phyloP scores from a whole-genome alignment of 139 green algal genomes.

The Chlorella sp. region DNA sequence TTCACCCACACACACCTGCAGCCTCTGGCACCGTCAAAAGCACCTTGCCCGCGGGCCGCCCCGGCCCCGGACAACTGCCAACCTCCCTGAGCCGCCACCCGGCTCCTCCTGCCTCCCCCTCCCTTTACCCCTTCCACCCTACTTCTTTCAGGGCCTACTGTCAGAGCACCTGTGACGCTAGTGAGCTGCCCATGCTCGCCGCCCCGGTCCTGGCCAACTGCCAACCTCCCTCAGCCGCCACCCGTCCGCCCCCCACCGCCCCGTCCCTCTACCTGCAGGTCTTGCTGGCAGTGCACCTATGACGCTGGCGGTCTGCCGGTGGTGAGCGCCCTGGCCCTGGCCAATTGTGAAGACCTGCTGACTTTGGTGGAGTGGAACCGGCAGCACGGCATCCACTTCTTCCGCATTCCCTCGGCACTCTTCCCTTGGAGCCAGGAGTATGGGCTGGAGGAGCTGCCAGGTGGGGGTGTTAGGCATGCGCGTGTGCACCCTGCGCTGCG shows the following conservation, averaged over 20 bases:
- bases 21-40: background rate
- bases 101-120: background rate
- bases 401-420: constrained; percentile 60
- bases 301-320: constrained; percentile 54
- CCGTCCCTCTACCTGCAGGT: too few species aligned
- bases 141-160: too few species aligned
- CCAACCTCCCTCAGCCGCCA: constrained; percentile 14
- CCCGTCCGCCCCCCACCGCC: background rate
- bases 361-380: constrained; percentile 67
- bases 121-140: too few species aligned
- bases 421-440: constrained; percentile 68
- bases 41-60: too few species aligned
- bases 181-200: constrained; percentile 39
- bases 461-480: background rate
- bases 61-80: too few species aligned
- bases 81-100: too few species aligned
- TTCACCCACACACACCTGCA: background rate
- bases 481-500: too few species aligned
- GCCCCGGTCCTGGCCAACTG: constrained; percentile 66
- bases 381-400: constrained; percentile 72
- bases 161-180: background rate
- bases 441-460: constrained; percentile 63
- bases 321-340: constrained; percentile 61
- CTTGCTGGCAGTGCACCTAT: background rate
- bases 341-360: constrained; percentile 64